These are phyloP conservation scores for Solanum pennellii DNA, from an alignment of 257 asterid species.

Conservation along the genomic window DNA sequence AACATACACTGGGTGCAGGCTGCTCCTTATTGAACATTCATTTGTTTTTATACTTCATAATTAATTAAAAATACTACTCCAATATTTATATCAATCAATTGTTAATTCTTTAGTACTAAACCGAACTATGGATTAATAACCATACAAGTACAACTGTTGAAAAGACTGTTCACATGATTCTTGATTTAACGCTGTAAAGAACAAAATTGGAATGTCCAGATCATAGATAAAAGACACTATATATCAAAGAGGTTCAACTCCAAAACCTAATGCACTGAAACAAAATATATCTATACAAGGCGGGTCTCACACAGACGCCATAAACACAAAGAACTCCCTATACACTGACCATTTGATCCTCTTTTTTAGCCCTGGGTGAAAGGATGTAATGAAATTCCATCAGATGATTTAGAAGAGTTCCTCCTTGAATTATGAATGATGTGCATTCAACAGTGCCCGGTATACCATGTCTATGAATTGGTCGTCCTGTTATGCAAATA, in stretches of 20 bases:
- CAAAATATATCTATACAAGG: not conserved
- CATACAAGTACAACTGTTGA: not conserved
- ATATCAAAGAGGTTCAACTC: not conserved
- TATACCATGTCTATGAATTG: conserved; percentile 81
- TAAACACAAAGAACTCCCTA: not conserved
- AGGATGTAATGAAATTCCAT: not conserved
- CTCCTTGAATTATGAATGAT: conserved; percentile 31
- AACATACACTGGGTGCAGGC: not conserved
- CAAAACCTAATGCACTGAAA: not conserved
- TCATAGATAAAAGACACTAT: not conserved
- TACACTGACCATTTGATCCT: not conserved
- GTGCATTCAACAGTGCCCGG: conserved; percentile 63
- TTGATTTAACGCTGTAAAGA: not conserved
- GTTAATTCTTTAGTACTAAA: not conserved
- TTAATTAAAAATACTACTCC: not conserved
- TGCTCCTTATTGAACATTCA: not conserved
- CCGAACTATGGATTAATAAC: not conserved
- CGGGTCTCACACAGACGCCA: not conserved
- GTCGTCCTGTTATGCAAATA: conserved; percentile 36
- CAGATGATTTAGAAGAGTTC: not conserved
- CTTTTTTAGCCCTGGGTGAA: not conserved
- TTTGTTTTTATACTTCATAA: not conserved
- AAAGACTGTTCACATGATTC: not conserved
- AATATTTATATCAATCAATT: not conserved
- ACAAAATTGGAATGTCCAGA: not conserved